phyloP scores from a whole-genome alignment of 345 rosid species.

The Nasturtium officinale region DNA sequence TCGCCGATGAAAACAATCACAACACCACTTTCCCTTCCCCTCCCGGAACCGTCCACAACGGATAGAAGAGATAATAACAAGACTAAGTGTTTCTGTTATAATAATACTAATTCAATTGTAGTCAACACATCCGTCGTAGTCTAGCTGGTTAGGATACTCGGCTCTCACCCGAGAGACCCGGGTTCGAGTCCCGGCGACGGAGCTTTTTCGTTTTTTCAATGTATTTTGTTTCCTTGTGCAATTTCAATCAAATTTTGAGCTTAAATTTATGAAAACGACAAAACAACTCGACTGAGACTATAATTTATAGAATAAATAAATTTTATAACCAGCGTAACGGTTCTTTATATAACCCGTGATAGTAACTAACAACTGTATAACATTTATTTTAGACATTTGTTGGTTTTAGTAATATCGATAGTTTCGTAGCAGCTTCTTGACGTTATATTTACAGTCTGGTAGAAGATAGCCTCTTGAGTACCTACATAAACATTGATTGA shows the following conservation, averaged over 20 bases:
- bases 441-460: constrained; percentile 39
- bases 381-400: constrained; percentile 10
- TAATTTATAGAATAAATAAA: neutral
- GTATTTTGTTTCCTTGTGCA: too few species aligned
- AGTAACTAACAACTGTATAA: constrained; percentile 13
- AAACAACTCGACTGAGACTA: neutral
- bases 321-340: constrained; percentile 4
- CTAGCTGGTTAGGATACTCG: constrained; percentile 76
- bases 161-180: constrained; percentile 79
- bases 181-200: constrained; percentile 78
- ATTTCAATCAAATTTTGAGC: neutral
- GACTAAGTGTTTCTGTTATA: too few species aligned
- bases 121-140: constrained; percentile 46
- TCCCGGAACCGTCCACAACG: constrained; percentile 34
- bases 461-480: constrained; percentile 21
- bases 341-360: constrained; percentile 8
- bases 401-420: neutral
- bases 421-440: constrained; percentile 27
- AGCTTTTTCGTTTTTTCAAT: constrained; percentile 1
- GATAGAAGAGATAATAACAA: constrained; percentile 35
- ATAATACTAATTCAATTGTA: too few species aligned
- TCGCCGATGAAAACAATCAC: constrained; percentile 19
- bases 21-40: constrained; percentile 12
- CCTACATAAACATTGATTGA: constrained; percentile 29
- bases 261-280: neutral